Percentiles rank a stretch among this genome's conserved stretches.
These are phyloP conservation scores for Russula virescens DNA, from an alignment of 768 basidiomycete species.

Conservation along the genomic window DNA sequence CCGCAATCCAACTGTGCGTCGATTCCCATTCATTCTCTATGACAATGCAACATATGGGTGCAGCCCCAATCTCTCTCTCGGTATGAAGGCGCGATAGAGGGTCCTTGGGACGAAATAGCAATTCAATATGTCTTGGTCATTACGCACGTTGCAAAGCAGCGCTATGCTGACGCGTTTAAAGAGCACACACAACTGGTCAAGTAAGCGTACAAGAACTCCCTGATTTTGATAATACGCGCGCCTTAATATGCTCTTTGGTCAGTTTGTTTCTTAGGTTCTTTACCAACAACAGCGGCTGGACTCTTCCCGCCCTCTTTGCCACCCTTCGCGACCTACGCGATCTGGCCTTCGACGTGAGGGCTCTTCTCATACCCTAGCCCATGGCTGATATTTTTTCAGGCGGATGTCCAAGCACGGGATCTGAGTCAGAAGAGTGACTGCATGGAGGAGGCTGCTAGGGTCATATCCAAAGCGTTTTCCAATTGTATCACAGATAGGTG, in stretches of 20 bases:
- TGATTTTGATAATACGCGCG: neutral
- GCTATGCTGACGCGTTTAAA: slow-evolving; percentile 69
- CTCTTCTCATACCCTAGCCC: neutral
- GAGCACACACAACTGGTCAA: slow-evolving; percentile 70
- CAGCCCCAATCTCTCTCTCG: slow-evolving; percentile 32
- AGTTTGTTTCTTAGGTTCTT: slow-evolving; percentile 78
- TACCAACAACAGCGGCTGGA: slow-evolving; percentile 80
- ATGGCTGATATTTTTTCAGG: slow-evolving; percentile 2
- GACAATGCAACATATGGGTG: neutral
- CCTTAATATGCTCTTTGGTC: slow-evolving; percentile 2
- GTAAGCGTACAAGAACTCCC: slow-evolving; percentile 41
- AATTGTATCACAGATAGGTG: slow-evolving; percentile 82
- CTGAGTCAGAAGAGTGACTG: slow-evolving; percentile 54
- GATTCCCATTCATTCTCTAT: neutral
- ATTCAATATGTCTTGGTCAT: slow-evolving; percentile 77
- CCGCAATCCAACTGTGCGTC: slow-evolving; percentile 47
- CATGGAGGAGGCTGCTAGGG: slow-evolving; percentile 84
- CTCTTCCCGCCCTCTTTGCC: slow-evolving; percentile 75
- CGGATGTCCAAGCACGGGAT: slow-evolving; percentile 29
- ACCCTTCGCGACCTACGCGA: slow-evolving; percentile 77
- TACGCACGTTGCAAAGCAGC: slow-evolving; percentile 60
- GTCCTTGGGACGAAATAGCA: slow-evolving; percentile 83
- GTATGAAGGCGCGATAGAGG: slow-evolving; percentile 60
- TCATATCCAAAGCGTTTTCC: slow-evolving; percentile 85
- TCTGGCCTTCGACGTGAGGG: slow-evolving; percentile 72